Conservation (phyloP, 75 land plant species). For the Selaginella tamariscina region DNA sequence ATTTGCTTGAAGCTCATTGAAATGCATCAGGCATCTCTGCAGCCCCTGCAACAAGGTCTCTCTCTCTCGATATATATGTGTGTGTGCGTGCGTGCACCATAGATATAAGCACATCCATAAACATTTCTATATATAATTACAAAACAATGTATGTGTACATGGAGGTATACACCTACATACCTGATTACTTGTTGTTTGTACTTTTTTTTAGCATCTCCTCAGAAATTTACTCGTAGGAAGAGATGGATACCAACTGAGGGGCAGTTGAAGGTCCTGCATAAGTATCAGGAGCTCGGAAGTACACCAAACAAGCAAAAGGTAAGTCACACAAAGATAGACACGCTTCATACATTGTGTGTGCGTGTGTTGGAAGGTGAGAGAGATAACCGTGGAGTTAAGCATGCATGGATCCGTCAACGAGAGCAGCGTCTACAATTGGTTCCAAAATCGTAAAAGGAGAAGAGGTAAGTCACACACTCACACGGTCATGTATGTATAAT, state of each 20-base stretch:
- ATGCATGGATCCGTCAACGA: background rate
- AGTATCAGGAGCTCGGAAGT: background rate
- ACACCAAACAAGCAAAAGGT: conserved; percentile 8
- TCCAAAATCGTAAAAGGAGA: conserved; percentile 12
- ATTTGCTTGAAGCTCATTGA: conserved; percentile 3
- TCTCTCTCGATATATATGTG: too few relatives aligned
- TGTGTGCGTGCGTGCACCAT: background rate
- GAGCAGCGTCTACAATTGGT: conserved; percentile 5
- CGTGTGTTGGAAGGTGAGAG: too few relatives aligned
- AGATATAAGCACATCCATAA: background rate
- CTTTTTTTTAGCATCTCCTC: background rate
- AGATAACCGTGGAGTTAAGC: conserved; percentile 8
- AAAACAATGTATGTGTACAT: background rate
- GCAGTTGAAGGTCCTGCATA: background rate
- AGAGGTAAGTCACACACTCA: too few relatives aligned
- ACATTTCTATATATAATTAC: background rate
- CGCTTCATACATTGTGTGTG: too few relatives aligned
- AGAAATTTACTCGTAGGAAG: background rate
- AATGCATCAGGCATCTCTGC: background rate
- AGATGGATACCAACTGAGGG: background rate
- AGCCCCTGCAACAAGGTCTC: background rate
- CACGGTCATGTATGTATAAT: too few relatives aligned
- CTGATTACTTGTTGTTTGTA: too few relatives aligned
- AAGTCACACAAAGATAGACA: background rate
- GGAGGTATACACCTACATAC: background rate